Conservation (phyloP, 2,329 filamentous ascomycete species). For the Fusarium oxysporum region DNA sequence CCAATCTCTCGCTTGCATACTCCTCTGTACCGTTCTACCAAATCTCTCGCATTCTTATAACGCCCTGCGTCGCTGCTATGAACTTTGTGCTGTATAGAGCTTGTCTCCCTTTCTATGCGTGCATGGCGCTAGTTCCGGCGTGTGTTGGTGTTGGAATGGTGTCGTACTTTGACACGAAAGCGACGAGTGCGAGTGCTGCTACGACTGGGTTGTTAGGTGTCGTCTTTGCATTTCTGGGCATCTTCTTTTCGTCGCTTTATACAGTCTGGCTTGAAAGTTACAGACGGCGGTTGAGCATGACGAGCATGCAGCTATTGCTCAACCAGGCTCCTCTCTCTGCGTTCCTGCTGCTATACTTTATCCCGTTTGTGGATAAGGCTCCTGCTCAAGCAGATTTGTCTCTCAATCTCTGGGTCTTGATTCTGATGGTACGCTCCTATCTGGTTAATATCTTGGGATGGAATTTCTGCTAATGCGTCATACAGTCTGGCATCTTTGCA, state of each 20-base stretch:
- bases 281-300: not conserved
- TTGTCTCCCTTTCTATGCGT: not conserved
- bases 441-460: rapidly evolving
- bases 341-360: not conserved
- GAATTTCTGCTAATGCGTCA: rapidly evolving
- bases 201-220: not conserved
- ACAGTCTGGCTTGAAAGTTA: not conserved
- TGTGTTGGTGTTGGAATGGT: not conserved
- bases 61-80: not conserved
- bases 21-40: not conserved
- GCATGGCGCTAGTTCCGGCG: not conserved
- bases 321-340: not conserved
- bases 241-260: not conserved
- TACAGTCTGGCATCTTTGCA: not conserved
- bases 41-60: not conserved
- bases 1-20: not conserved
- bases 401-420: not conserved
- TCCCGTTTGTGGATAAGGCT: not conserved
- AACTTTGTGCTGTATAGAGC: not conserved
- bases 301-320: not conserved
- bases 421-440: not conserved
- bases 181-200: not conserved
- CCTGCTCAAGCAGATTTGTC: not conserved
- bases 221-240: not conserved
- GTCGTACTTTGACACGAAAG: not conserved